Evolutionary conservation across 441 rosid species (phyloP), one percentile per base, ranked within the genome.

Genomic region (Adansonia rubrostipa): DNA sequence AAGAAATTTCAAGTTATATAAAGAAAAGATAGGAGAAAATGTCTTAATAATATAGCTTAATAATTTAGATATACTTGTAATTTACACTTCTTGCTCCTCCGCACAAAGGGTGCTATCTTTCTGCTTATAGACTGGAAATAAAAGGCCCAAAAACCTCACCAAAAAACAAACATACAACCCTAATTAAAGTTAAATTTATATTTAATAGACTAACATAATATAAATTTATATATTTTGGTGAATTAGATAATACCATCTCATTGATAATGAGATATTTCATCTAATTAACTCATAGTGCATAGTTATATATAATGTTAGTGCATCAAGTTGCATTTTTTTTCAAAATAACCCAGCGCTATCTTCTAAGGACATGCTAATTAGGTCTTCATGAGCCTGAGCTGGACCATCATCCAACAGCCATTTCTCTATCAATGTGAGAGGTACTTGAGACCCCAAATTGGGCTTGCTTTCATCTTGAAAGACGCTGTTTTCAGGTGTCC

Each of bases 331-430:
- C 36, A 3, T 28, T 28, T 36, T 8, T 19, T 57, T 77, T 83
- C 84, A 86, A 76, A 88, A 86, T 74, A 87, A 80, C 45, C 62
- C 78, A 56, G 51, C 11, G 1, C 72, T 79, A 65, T 88, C 92
- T 36, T 82, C 90, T 76, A 90, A 51, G 44, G 92, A 68, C 87
- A 91, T 78, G 85, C 76, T 82, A 56, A 87, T 72, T 53, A 85
- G 81, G 76, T 89, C 91, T 36, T 86, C 91, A 6, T 87, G 86
- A 72, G 54, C 87, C 47, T 84, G 90, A 75, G 73, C 73, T 36
- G 72, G 83, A 42, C 77, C 82, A 56, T 95, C 99, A 48, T 95
- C 99, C 72, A 92, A 85, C 11, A 93, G 90, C 98, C 99, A 95
- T 80, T 90, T 92, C 92, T 95, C 99, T n/a, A 95, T 87, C 87